Base-by-base conservation (phyloP, 2,329 filamentous ascomycete species). In the Acephala macrosclerotiorum region DNA sequence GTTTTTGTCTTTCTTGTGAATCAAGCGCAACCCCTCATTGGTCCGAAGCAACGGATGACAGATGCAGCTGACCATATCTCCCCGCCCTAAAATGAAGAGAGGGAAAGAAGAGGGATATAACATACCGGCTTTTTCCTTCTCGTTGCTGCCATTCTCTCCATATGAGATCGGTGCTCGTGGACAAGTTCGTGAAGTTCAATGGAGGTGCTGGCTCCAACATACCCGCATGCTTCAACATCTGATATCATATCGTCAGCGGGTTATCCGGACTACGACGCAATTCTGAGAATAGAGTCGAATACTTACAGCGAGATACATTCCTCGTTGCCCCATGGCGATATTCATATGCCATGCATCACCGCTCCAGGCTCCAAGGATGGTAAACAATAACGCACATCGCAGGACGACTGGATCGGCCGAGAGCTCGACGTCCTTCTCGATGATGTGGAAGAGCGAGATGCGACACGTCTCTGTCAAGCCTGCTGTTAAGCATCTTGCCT, bases 261-360 rank as follows among this genome's bases (percentile, higher is more conserved):
- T 22, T 4, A 36, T 57, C 29, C 25, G n/a, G 55, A 22, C 12
- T 36, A 57, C 14, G 18, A 20, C 29, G 29, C 29, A 9, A 5
- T 33, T 4, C 29, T 33, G 29, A 33, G 8, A 25, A 38, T 29
- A n/a, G 7, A 57, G 11, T 8, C 6, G 20, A 61, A 18, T 35
- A 74, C 83, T 80, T 72, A 86, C 84, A 65, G 89, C 85, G 66
- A 91, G 84, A 75, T 92, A 92, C 88, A 91, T 91, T 64, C 88
- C 88, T 57, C 89, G 84, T 76, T 91, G 90, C 35, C 89, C 89
- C 88, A 91, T 91, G 49, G 89, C 86, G 69, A 91, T 91, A 72
- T 92, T 89, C 89, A 91, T 92, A 70, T 91, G 87, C 89, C 89
- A 91, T 77, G 91, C 91, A 76, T 92, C 89, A 55, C 90, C 90